Evolutionary conservation across 345 rosid species (phyloP).

Genomic region (Brassica rapa): DNA sequence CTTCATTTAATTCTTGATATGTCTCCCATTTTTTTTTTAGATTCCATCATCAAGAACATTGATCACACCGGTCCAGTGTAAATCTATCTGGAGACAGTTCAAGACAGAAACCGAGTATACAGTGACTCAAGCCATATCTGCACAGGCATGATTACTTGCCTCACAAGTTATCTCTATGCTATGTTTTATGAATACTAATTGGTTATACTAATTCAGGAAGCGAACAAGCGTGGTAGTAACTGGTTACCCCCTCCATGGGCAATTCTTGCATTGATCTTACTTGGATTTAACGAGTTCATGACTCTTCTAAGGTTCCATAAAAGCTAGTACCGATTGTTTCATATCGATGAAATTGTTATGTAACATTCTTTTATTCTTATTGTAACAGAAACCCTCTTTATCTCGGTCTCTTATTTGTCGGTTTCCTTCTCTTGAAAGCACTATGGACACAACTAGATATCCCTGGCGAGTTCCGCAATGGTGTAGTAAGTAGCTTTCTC

Average conservation of each 20-base stretch:
- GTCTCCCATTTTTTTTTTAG: slow-evolving; percentile 40
- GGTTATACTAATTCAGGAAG: slow-evolving; percentile 63
- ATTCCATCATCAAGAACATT: slow-evolving; percentile 70
- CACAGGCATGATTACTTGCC: slow-evolving; percentile 64
- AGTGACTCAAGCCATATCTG: slow-evolving; percentile 95
- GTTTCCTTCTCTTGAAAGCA: slow-evolving; percentile 69
- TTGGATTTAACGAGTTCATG: slow-evolving; percentile 98
- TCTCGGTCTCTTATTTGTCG: slow-evolving; percentile 63
- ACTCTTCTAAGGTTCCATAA: slow-evolving; percentile 78
- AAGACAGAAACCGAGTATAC: slow-evolving; percentile 87
- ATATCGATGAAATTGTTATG: neutral
- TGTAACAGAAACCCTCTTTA: slow-evolving; percentile 88
- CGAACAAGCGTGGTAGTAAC: slow-evolving; percentile 76
- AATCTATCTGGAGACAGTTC: slow-evolving; percentile 94
- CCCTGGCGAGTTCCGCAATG: slow-evolving; percentile 83
- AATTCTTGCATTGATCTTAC: slow-evolving; percentile 68
- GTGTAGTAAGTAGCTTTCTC: slow-evolving; percentile 63
- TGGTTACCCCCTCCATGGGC: slow-evolving; percentile 99
- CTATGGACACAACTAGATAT: slow-evolving; percentile 90
- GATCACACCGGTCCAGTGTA: slow-evolving; percentile 94
- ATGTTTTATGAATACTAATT: neutral
- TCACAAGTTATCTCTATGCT: neutral
- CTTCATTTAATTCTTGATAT: neutral
- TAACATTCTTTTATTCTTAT: neutral
- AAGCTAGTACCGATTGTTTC: slow-evolving; percentile 6